Evolutionary conservation across 2,329 filamentous ascomycete species (phyloP).

Genomic region (Monilinia polystroma): DNA sequence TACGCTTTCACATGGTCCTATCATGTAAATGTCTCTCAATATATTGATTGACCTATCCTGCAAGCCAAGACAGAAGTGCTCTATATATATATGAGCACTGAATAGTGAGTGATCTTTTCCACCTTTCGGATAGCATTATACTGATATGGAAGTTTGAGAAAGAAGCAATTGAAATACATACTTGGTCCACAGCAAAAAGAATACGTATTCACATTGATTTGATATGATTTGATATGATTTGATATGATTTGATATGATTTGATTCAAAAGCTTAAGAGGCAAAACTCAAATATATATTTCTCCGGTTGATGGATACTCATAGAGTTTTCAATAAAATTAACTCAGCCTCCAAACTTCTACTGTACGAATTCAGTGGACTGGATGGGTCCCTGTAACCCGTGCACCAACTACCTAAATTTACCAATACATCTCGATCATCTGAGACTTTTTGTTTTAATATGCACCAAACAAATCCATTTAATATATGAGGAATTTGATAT

Average conservation of each 20-base stretch:
- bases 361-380: not conserved
- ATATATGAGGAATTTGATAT: not conserved
- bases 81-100: not conserved
- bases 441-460: constrained; percentile 7
- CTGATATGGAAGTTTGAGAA: not conserved
- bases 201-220: not conserved
- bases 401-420: not conserved
- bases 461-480: constrained; percentile 18
- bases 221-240: not conserved
- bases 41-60: not conserved
- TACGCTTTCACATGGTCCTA: not conserved
- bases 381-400: not conserved
- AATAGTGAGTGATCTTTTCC: not conserved
- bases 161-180: not conserved
- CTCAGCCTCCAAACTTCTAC: not conserved
- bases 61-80: not conserved
- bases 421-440: not conserved
- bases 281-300: constrained; percentile 7
- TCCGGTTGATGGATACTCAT: not conserved
- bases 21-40: not conserved
- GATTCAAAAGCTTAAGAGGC: not conserved
- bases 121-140: not conserved
- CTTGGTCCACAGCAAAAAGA: not conserved
- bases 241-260: not conserved
- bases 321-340: not conserved